phyloP scores from a whole-genome alignment of 2,329 filamentous ascomycete species.

The Ascochyta lentis region DNA sequence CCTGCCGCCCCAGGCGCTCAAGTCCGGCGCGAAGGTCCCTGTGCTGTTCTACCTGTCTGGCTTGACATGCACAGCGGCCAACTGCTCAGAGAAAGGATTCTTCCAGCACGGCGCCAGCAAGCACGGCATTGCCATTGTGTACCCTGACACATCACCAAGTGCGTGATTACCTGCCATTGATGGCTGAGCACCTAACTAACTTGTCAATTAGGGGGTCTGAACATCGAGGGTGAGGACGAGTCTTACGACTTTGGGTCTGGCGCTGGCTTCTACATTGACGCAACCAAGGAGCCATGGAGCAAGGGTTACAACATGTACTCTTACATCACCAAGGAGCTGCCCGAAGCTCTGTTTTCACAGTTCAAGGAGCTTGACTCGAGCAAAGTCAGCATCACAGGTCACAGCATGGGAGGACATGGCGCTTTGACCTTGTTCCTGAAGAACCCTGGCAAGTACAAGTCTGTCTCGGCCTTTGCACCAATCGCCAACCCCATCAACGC shows the following conservation, averaged over 20 bases:
- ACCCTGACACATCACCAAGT: conserved; percentile 94
- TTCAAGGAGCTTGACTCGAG: conserved; percentile 74
- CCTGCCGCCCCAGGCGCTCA: conserved; percentile 75
- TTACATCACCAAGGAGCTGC: conserved; percentile 91
- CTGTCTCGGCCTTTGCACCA: conserved; percentile 87
- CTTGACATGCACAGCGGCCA: conserved; percentile 91
- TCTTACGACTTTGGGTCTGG: conserved; percentile 89
- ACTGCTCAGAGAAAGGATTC: conserved; percentile 80
- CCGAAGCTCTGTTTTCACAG: conserved; percentile 71
- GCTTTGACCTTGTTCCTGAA: conserved; percentile 91
- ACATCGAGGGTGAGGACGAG: conserved; percentile 84
- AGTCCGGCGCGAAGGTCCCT: conserved; percentile 68
- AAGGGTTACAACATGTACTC: conserved; percentile 91
- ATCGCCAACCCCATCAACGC: conserved; percentile 85
- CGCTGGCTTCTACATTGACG: conserved; percentile 94
- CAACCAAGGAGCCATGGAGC: conserved; percentile 75
- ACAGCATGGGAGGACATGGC: conserved; percentile 97
- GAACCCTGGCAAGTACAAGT: conserved; percentile 88
- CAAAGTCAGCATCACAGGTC: conserved; percentile 84
- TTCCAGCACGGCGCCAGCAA: conserved; percentile 82
- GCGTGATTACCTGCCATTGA: conserved; percentile 38
- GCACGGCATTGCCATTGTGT: conserved; percentile 88
- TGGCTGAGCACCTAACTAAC: conserved; percentile 23
- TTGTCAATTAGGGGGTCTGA: conserved; percentile 66
- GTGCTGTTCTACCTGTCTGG: conserved; percentile 93